These are phyloP conservation scores for Gonium pectorale DNA, from an alignment of 139 green algal genomes.

Conservation along the genomic window DNA sequence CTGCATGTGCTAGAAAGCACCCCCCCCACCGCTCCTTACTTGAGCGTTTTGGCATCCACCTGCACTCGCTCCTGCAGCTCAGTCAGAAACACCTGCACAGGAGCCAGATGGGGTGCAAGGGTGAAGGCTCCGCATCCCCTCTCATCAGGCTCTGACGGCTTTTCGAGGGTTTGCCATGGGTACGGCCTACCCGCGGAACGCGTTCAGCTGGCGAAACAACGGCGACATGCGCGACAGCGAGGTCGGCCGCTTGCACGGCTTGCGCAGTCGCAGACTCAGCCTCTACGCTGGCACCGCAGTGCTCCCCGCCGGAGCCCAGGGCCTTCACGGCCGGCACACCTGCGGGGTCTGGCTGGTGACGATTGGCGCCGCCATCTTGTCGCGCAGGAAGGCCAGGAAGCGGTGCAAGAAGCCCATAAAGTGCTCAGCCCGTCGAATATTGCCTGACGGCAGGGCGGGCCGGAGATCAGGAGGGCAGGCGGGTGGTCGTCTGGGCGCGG, in stretches of 20 bases:
- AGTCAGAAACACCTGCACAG: constrained; percentile 85
- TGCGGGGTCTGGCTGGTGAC: constrained; percentile 30
- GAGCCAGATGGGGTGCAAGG: not conserved
- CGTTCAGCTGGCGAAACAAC: too few species aligned
- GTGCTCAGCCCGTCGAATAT: constrained; percentile 97
- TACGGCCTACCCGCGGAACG: too few species aligned
- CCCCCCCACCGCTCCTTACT: constrained; percentile 29
- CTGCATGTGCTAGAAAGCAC: not conserved
- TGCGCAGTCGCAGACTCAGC: too few species aligned
- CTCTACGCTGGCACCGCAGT: too few species aligned
- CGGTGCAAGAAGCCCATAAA: constrained; percentile 97
- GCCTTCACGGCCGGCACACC: not conserved
- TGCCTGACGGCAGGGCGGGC: constrained; percentile 73
- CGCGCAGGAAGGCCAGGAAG: constrained; percentile 89
- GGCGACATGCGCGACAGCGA: too few species aligned
- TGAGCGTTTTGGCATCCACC: constrained; percentile 79
- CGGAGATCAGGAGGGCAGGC: too few species aligned
- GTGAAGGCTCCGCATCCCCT: too few species aligned
- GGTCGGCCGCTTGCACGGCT: too few species aligned
- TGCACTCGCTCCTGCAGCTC: constrained; percentile 70
- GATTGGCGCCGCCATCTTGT: constrained; percentile 63
- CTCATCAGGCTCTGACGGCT: too few species aligned
- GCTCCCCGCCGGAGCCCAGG: too few species aligned
- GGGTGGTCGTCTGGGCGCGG: not conserved
- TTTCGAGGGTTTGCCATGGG: too few species aligned